phyloP scores from a whole-genome alignment of 1,284 basidiomycete species.

The Rhodotorula sp. region DNA sequence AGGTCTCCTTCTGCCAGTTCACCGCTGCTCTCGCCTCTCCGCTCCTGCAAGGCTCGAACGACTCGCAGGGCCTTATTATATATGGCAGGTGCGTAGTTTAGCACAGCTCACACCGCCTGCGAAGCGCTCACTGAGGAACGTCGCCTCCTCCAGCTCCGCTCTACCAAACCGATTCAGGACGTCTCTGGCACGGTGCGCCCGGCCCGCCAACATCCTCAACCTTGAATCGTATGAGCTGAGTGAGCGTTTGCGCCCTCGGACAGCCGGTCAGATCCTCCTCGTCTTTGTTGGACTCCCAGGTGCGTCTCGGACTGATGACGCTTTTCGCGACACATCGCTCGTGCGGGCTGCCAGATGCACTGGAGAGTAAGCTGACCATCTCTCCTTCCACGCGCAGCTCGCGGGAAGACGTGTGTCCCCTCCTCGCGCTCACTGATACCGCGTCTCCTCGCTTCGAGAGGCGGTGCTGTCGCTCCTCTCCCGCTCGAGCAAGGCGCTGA shows the following conservation, averaged over 20 bases:
- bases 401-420: constrained; percentile 43
- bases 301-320: neutral
- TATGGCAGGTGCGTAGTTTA: neutral
- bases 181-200: constrained; percentile 36
- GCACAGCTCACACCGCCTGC: neutral
- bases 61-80: too few species aligned
- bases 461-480: neutral
- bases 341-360: too few species aligned
- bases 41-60: too few species aligned
- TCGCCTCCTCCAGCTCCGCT: constrained; percentile 27
- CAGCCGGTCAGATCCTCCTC: constrained; percentile 42
- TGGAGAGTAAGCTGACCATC: neutral
- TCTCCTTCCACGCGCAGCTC: constrained; percentile 11
- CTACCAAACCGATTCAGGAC: constrained; percentile 40
- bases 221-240: neutral
- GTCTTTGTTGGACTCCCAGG: constrained; percentile 43
- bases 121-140: neutral
- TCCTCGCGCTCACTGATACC: neutral
- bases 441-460: constrained; percentile 33
- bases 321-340: too few species aligned
- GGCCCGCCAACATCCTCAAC: too few species aligned
- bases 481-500: neutral
- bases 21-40: too few species aligned
- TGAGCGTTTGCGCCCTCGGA: neutral
- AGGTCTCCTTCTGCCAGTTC: too few species aligned